A percentile compares a stretch with the other conserved stretches of the same genome.
These are phyloP conservation scores for Friedmanniomyces simplex DNA, from an alignment of 495 filamentous ascomycete species.

Conservation along the genomic window DNA sequence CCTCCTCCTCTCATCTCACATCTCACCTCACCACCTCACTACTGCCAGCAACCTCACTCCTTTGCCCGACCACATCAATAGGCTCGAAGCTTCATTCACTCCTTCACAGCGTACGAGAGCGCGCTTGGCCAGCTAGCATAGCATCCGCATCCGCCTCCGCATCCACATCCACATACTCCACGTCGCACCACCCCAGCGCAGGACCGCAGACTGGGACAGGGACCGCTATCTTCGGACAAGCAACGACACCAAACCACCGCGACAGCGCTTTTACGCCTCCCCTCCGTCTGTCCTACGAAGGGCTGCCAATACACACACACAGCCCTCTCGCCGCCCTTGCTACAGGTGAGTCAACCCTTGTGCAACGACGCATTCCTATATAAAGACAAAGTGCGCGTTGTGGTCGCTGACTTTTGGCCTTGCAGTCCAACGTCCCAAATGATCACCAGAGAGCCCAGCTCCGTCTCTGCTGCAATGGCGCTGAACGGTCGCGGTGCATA, in stretches of 20 bases:
- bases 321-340: constrained; percentile 9
- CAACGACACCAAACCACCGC: neutral
- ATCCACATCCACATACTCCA: neutral
- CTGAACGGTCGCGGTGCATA: constrained; percentile 25
- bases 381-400: neutral
- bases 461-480: constrained; percentile 7
- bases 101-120: neutral
- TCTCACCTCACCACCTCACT: neutral
- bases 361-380: constrained; percentile 8
- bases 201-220: neutral
- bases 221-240: neutral
- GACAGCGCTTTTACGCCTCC: constrained; percentile 1
- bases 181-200: neutral
- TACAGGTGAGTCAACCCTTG: constrained; percentile 16
- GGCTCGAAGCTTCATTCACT: neutral
- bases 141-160: neutral
- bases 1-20: neutral
- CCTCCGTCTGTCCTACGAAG: constrained; percentile 1
- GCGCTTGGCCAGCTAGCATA: neutral
- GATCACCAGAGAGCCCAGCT: constrained; percentile 20
- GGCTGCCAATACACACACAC: neutral
- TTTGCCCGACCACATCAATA: neutral
- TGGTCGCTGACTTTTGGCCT: constrained; percentile 5
- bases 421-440: constrained; percentile 6
- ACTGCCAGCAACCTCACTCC: neutral